Conservation (phyloP, 2,329 filamentous ascomycete genomes). For the Colletotrichum sidae region DNA sequence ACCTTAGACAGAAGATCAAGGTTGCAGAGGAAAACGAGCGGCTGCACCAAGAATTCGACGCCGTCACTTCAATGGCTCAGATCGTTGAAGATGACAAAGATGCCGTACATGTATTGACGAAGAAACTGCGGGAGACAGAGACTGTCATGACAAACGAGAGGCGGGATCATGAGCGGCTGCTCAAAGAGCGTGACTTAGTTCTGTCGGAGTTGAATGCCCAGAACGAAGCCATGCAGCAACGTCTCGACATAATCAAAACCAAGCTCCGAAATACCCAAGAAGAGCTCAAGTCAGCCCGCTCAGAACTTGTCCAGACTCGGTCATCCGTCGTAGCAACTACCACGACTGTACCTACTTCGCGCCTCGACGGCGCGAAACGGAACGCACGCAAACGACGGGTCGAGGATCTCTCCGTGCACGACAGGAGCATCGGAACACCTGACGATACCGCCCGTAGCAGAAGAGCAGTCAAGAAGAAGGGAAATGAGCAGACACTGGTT, state of each 20-base stretch:
- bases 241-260: constrained; percentile 74
- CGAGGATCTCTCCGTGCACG: constrained; percentile 58
- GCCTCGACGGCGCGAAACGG: constrained; percentile 40
- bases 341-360: constrained; percentile 38
- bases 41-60: constrained; percentile 52
- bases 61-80: constrained; percentile 69
- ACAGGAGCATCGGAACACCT: constrained; percentile 60
- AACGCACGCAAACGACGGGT: constrained; percentile 58
- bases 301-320: constrained; percentile 52
- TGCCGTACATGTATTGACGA: constrained; percentile 54
- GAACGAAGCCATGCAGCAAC: constrained; percentile 75
- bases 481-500: constrained; percentile 67
- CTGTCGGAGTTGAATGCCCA: constrained; percentile 71
- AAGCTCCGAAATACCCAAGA: constrained; percentile 79
- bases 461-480: constrained; percentile 66
- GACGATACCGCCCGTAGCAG: constrained; percentile 55
- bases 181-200: constrained; percentile 63
- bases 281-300: constrained; percentile 71
- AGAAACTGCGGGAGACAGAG: constrained; percentile 49
- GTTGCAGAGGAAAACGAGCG: constrained; percentile 45
- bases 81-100: constrained; percentile 65
- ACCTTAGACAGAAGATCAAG: constrained; percentile 51
- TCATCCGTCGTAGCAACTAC: constrained; percentile 2
- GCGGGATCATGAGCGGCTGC: constrained; percentile 58
- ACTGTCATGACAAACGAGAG: constrained; percentile 53